A percentile compares a stretch with the other conserved stretches of the same genome.
phyloP scores from a whole-genome alignment of 83 land plant species.

The Picea mariana region DNA sequence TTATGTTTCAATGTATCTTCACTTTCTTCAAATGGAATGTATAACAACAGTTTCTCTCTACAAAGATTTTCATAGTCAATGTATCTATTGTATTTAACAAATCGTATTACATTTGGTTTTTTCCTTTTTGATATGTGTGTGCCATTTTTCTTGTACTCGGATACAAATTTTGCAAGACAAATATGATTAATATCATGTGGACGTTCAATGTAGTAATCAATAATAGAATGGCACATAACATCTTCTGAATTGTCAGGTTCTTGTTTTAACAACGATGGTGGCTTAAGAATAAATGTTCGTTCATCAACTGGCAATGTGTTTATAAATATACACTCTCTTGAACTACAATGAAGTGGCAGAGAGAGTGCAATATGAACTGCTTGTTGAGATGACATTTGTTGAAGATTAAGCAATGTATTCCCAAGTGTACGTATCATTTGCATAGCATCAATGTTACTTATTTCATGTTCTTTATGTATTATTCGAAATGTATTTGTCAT shows the following conservation, averaged over 20 bases:
- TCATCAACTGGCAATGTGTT: background rate
- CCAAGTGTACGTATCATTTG: background rate
- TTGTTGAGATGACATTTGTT: background rate
- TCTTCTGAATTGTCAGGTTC: background rate
- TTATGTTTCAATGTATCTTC: no score
- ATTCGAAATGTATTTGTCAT: background rate
- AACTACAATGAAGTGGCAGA: no score
- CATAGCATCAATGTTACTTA: no score
- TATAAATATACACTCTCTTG: background rate
- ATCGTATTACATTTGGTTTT: no score
- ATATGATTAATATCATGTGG: background rate
- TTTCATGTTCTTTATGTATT: background rate
- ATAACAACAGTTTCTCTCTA: no score
- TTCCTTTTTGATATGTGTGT: no score
- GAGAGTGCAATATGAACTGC: background rate
- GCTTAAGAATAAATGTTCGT: background rate
- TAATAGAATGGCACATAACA: no score
- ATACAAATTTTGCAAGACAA: background rate
- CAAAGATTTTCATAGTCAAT: no score
- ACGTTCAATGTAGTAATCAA: background rate
- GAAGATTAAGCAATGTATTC: background rate
- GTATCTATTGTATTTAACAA: no score
- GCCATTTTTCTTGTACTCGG: background rate
- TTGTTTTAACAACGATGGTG: background rate
- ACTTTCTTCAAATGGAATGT: no score